Evolutionary conservation across 2,329 filamentous ascomycete species (phyloP).

Genomic region (Penicillium hordei): DNA sequence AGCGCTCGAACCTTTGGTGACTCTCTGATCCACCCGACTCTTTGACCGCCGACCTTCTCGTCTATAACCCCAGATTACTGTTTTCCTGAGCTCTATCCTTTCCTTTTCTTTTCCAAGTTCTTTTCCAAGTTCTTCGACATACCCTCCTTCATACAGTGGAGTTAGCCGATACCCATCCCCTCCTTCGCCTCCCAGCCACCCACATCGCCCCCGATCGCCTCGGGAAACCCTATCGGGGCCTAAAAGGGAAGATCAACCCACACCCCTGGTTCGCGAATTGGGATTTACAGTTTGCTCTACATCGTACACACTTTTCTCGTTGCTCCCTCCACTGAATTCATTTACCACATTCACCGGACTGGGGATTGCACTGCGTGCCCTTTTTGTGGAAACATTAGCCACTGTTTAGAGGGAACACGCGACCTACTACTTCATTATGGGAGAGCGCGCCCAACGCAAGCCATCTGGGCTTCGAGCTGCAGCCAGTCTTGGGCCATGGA

Average conservation of each 20-base stretch:
- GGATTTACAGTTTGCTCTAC: neutral
- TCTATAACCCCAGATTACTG: neutral
- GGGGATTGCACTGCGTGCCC: neutral
- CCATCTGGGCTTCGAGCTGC: conserved; percentile 35
- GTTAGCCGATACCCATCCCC: neutral
- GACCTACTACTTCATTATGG: conserved; percentile 27
- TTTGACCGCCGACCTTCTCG: neutral
- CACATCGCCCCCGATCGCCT: conserved; percentile 2
- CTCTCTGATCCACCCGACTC: conserved; percentile 20
- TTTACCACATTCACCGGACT: neutral
- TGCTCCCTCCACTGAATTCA: neutral
- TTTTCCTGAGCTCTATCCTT: neutral
- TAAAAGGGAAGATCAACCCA: neutral
- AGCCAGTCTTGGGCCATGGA: conserved; percentile 38
- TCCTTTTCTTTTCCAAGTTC: neutral
- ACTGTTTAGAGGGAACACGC: conserved; percentile 10
- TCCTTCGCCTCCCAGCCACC: conserved; percentile 1
- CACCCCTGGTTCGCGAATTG: conserved; percentile 7
- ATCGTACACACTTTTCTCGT: neutral
- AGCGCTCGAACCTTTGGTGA: neutral
- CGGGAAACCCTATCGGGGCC: conserved; percentile 1
- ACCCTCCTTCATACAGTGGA: neutral
- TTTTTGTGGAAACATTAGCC: conserved; percentile 13
- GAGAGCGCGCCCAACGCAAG: conserved; percentile 34
- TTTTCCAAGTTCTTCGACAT: neutral